These are phyloP conservation scores for Raphanus raphanistrum DNA, from an alignment of 345 rosid genomes.

Conservation along the genomic window DNA sequence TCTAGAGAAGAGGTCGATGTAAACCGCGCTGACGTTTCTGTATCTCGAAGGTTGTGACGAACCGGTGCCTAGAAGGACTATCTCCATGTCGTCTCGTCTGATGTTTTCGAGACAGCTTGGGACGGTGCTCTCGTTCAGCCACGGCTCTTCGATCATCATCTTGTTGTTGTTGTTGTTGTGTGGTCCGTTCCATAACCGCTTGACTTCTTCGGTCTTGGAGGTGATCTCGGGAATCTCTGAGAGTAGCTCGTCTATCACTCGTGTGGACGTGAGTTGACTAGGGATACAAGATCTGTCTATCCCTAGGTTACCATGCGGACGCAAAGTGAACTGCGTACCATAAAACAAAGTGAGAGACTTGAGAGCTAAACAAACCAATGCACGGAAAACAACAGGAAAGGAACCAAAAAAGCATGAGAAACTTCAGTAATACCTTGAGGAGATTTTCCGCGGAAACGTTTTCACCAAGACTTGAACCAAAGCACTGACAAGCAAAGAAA, in stretches of 20 bases:
- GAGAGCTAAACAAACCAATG: slow-evolving; percentile 20
- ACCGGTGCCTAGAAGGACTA: slow-evolving; percentile 93
- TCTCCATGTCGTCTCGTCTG: slow-evolving; percentile 87
- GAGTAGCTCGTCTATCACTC: slow-evolving; percentile 58
- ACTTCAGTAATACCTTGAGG: slow-evolving; percentile 71
- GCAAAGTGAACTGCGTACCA: slow-evolving; percentile 76
- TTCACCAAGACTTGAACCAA: slow-evolving; percentile 39
- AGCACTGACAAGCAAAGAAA: slow-evolving; percentile 48
- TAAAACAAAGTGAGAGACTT: slow-evolving; percentile 22
- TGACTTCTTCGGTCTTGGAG: slow-evolving; percentile 57
- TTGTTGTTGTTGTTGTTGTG: slow-evolving; percentile 31
- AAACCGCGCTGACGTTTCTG: slow-evolving; percentile 81
- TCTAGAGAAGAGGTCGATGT: slow-evolving; percentile 72
- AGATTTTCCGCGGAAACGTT: slow-evolving; percentile 85
- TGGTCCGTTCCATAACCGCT: slow-evolving; percentile 53
- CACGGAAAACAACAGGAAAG: not conserved
- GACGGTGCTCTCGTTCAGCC: slow-evolving; percentile 61
- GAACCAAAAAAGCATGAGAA: not conserved
- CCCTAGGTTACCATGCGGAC: slow-evolving; percentile 87
- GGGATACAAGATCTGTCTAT: slow-evolving; percentile 82
- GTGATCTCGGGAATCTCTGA: slow-evolving; percentile 77
- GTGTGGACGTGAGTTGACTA: slow-evolving; percentile 46
- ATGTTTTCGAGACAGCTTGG: slow-evolving; percentile 80
- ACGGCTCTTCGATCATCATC: slow-evolving; percentile 69
- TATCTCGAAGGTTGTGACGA: slow-evolving; percentile 98